These are phyloP conservation scores for Cardamine resedifolia DNA, from an alignment of 345 rosid genomes.

Conservation along the genomic window DNA sequence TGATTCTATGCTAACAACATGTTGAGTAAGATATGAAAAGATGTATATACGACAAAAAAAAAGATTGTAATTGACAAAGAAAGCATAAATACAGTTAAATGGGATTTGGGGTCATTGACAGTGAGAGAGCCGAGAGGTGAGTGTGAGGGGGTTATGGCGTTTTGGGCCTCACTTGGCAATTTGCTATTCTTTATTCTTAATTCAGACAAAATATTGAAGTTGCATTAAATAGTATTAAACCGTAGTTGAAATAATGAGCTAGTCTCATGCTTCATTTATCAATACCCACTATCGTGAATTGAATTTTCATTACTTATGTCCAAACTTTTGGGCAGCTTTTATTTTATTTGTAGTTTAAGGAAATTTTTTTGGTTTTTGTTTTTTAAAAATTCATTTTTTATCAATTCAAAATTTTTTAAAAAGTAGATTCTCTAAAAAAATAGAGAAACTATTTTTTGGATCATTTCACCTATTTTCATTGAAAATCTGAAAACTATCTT, in stretches of 20 bases:
- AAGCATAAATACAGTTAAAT: not conserved
- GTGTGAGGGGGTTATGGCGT: not conserved
- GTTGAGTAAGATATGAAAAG: conserved; percentile 5
- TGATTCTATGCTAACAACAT: not conserved
- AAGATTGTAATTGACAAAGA: not conserved
- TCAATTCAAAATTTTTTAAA: too few species aligned
- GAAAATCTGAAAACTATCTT: too few species aligned
- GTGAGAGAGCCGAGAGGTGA: conserved; percentile 20
- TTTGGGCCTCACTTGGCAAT: conserved; percentile 17
- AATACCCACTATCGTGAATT: conserved; percentile 7
- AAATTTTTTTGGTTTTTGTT: too few species aligned
- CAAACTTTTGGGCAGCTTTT: not conserved
- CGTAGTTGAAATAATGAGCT: not conserved
- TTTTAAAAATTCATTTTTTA: too few species aligned
- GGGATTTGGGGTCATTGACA: conserved; percentile 14
- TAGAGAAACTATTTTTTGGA: too few species aligned
- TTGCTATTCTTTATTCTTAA: not conserved
- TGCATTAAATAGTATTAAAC: not conserved
- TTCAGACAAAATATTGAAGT: not conserved
- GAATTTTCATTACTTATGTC: not conserved
- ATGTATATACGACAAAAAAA: conserved; percentile 6
- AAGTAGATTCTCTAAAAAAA: too few species aligned
- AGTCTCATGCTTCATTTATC: conserved; percentile 7
- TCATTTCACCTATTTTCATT: too few species aligned
- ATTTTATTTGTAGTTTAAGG: too few species aligned